Percentiles rank a stretch among this genome's conserved stretches.
Conservation (phyloP, 495 filamentous ascomycete species). For the Hypoxylon intermedium region DNA sequence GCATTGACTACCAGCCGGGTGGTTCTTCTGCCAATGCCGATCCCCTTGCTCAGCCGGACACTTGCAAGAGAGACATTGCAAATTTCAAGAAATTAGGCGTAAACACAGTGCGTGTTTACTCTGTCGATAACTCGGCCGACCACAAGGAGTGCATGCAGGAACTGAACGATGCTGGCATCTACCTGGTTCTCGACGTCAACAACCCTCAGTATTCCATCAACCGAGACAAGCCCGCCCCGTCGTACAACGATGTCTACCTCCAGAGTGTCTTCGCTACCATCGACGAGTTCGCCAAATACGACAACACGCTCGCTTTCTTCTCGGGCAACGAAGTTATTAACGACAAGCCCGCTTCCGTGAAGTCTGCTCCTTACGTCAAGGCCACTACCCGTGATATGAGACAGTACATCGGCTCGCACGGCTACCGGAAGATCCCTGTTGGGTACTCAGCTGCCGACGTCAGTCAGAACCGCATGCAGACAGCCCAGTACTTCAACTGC, state of each 20-base stretch:
- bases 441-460: slow-evolving; percentile 94
- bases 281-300: slow-evolving; percentile 84
- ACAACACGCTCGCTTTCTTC: slow-evolving; percentile 93
- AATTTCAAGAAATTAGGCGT: slow-evolving; percentile 85
- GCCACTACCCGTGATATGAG: slow-evolving; percentile 91
- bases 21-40: slow-evolving; percentile 80
- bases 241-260: slow-evolving; percentile 92
- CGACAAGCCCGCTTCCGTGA: slow-evolving; percentile 70
- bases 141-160: slow-evolving; percentile 86
- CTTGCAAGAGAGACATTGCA: slow-evolving; percentile 82
- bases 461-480: slow-evolving; percentile 83
- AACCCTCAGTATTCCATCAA: slow-evolving; percentile 76
- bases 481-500: slow-evolving; percentile 94
- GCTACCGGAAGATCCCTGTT: slow-evolving; percentile 82
- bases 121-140: slow-evolving; percentile 82
- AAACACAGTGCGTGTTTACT: slow-evolving; percentile 94
- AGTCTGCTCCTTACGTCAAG: slow-evolving; percentile 86
- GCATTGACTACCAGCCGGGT: slow-evolving; percentile 95
- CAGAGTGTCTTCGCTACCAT: slow-evolving; percentile 94
- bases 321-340: slow-evolving; percentile 98
- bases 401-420: slow-evolving; percentile 77
- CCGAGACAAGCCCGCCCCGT: slow-evolving; percentile 72
- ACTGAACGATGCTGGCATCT: slow-evolving; percentile 85
- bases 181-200: slow-evolving; percentile 83
- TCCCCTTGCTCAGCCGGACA: slow-evolving; percentile 73